Conservation (phyloP, 179 eudicot species). For the Carnegiea gigantea region DNA sequence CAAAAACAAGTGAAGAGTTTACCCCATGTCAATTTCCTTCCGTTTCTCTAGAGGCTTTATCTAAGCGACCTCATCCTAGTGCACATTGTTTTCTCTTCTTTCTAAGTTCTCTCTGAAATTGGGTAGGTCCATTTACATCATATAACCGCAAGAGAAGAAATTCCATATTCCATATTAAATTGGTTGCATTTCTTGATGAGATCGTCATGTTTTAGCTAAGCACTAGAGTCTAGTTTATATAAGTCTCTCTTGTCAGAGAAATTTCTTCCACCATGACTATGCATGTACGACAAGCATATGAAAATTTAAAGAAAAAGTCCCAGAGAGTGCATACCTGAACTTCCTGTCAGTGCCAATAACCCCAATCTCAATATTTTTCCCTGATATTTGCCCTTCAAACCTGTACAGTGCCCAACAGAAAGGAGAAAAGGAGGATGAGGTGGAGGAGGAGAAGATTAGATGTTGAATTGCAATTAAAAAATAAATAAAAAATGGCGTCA, state of each 20-base stretch:
- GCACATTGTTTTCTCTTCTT: not conserved
- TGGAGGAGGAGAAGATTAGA: not conserved
- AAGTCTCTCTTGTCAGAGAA: not conserved
- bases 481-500: not conserved
- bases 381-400: conserved; percentile 94
- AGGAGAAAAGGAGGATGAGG: not conserved
- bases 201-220: not conserved
- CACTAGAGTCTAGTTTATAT: not conserved
- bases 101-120: not conserved
- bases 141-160: not conserved
- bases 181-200: not conserved
- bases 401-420: conserved; percentile 32
- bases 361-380: conserved; percentile 93
- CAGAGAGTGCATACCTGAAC: conserved; percentile 58
- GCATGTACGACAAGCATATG: not conserved
- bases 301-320: not conserved
- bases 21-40: not conserved
- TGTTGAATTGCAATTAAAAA: not conserved
- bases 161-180: not conserved
- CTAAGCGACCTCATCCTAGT: not conserved
- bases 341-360: conserved; percentile 73
- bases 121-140: no score
- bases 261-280: not conserved
- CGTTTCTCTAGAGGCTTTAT: not conserved
- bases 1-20: not conserved